Percentiles rank a stretch among this genome's conserved stretches.
Evolutionary conservation across 1,284 basidiomycete genomes (phyloP).

Genomic region (Tremellales sp.): DNA sequence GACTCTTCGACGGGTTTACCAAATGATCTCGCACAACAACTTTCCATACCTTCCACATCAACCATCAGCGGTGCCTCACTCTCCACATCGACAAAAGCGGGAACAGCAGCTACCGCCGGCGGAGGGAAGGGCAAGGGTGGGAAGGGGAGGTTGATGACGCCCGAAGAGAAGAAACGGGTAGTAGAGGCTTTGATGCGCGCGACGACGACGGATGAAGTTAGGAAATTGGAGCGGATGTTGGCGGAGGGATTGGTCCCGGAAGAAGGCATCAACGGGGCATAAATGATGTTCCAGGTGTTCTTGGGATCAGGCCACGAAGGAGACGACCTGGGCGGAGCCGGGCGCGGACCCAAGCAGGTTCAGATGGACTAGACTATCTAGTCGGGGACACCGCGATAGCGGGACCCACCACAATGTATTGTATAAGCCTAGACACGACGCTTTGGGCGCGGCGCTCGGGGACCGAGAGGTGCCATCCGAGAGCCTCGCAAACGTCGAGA

Average conservation of each 20-base stretch:
- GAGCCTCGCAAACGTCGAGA: too few species aligned
- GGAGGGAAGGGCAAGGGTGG: constrained; percentile 25
- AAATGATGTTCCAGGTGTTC: too few species aligned
- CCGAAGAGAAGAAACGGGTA: constrained; percentile 85
- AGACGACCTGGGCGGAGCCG: too few species aligned
- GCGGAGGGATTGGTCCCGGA: constrained; percentile 77
- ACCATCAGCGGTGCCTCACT: constrained; percentile 58
- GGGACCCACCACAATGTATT: too few species aligned
- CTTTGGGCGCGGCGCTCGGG: too few species aligned
- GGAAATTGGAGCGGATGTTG: constrained; percentile 78
- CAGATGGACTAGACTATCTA: too few species aligned
- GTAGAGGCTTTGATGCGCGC: constrained; percentile 86
- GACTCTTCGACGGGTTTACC: constrained; percentile 66
- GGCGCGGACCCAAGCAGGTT: too few species aligned
- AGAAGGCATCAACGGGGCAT: constrained; percentile 28
- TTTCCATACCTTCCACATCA: constrained; percentile 66
- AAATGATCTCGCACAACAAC: constrained; percentile 73
- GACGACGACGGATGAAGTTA: constrained; percentile 84
- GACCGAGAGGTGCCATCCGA: too few species aligned
- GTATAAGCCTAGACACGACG: too few species aligned
- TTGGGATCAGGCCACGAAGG: too few species aligned
- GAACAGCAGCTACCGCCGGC: constrained; percentile 15
- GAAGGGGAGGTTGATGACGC: constrained; percentile 75
- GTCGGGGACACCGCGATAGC: too few species aligned
- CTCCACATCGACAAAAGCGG: constrained; percentile 55